Evolutionary conservation across 352 stramenopile species (phyloP).

Genomic region (Phytophthora europaea): DNA sequence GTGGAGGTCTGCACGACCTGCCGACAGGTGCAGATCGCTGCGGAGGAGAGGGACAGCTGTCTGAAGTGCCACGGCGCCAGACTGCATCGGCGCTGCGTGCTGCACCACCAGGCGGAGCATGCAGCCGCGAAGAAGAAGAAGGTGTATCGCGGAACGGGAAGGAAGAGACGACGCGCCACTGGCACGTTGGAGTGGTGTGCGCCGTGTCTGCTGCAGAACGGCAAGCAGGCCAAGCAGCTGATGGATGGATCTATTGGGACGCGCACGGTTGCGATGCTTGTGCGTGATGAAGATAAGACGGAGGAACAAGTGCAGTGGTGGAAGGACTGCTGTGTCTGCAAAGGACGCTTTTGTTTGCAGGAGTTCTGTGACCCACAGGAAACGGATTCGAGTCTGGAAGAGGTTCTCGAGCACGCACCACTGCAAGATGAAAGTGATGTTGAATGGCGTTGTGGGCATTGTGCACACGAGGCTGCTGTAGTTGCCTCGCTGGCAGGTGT

Average conservation of each 20-base stretch:
- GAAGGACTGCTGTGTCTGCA: conserved; percentile 43
- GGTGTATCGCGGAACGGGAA: conserved; percentile 21
- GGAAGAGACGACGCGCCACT: conserved; percentile 36
- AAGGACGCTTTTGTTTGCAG: conserved; percentile 47
- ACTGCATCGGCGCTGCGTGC: conserved; percentile 53
- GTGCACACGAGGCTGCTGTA: conserved; percentile 10
- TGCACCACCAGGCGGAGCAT: conserved; percentile 7
- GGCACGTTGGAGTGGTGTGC: conserved; percentile 32
- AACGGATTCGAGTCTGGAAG: conserved; percentile 36
- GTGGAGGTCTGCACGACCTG: conserved; percentile 70
- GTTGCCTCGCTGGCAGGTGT: conserved; percentile 2
- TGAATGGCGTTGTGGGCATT: conserved; percentile 52
- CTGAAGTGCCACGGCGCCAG: conserved; percentile 35
- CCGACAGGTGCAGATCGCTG: conserved; percentile 60
- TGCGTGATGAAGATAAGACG: conserved; percentile 23
- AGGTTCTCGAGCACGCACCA: conserved; percentile 42
- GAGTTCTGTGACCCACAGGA: conserved; percentile 50
- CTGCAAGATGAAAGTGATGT: conserved; percentile 39
- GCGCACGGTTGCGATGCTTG: conserved; percentile 53
- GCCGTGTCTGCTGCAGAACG: conserved; percentile 26
- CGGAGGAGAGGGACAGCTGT: conserved; percentile 43
- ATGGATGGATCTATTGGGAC: conserved; percentile 43
- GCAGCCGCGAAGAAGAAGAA: conserved; percentile 22
- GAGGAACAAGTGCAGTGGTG: conserved; percentile 41
- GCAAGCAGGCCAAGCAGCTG: conserved; percentile 16